Evolutionary conservation across 441 rosid species (phyloP).

Genomic region (Gossypium aridum): DNA sequence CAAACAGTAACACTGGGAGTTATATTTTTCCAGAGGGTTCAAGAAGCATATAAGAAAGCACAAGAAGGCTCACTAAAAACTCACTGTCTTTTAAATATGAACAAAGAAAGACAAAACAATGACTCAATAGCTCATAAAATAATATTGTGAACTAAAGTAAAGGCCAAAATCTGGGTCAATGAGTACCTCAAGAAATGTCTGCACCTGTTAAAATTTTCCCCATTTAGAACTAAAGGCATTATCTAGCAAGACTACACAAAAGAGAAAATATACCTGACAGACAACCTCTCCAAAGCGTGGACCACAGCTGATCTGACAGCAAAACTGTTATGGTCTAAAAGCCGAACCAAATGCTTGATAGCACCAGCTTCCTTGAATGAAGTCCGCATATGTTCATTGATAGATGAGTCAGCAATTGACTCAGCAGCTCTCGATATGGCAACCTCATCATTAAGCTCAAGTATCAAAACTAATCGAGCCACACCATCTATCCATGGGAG

Average conservation of each 20-base stretch:
- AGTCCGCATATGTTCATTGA: slow-evolving; percentile 66
- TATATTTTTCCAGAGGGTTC: background rate
- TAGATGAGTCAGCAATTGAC: slow-evolving; percentile 66
- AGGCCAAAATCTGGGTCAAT: background rate
- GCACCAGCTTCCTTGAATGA: slow-evolving; percentile 88
- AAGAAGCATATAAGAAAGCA: slow-evolving; percentile 1
- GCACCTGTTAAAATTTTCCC: background rate
- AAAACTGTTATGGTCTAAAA: slow-evolving; percentile 50
- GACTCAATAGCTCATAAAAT: background rate
- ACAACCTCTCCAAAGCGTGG: slow-evolving; percentile 62
- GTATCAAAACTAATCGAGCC: slow-evolving; percentile 78
- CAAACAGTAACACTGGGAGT: background rate
- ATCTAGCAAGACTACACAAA: slow-evolving; percentile 3
- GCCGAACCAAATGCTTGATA: slow-evolving; percentile 56
- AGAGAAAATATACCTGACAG: slow-evolving; percentile 48
- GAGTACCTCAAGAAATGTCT: background rate
- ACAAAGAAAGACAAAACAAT: background rate
- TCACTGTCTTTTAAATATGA: background rate
- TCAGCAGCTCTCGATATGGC: slow-evolving; percentile 68
- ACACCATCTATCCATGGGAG: slow-evolving; percentile 76
- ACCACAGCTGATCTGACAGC: slow-evolving; percentile 39
- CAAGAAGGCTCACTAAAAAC: background rate
- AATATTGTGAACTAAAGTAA: background rate
- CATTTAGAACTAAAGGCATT: background rate
- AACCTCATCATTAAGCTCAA: slow-evolving; percentile 63